Evolutionary conservation across 495 filamentous ascomycete genomes (phyloP).

Genomic region (Staphylotrichum tortipilum): DNA sequence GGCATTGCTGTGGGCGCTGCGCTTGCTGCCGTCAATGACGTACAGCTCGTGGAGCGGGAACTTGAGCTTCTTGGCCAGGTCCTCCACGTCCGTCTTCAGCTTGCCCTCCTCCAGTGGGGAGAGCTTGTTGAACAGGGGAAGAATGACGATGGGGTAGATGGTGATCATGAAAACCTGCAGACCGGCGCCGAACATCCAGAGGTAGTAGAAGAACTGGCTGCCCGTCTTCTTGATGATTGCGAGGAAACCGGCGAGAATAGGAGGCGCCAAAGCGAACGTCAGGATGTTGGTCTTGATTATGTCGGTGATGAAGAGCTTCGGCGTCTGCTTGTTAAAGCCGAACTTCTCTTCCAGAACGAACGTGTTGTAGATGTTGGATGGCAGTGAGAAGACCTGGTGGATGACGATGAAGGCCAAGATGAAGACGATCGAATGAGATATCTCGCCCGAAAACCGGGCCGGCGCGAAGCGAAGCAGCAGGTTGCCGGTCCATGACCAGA

Average conservation of each 20-base stretch:
- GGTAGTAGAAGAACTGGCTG: constrained; percentile 89
- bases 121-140: constrained; percentile 97
- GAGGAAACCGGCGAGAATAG: constrained; percentile 83
- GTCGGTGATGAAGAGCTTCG: constrained; percentile 80
- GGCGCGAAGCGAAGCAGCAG: constrained; percentile 67
- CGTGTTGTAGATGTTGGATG: constrained; percentile 79
- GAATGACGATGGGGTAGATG: constrained; percentile 87
- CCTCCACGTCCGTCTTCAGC: constrained; percentile 83
- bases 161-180: constrained; percentile 91
- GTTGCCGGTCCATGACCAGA: constrained; percentile 75
- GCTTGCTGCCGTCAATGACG: constrained; percentile 96
- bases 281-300: constrained; percentile 86
- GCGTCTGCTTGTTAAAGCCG: constrained; percentile 97
- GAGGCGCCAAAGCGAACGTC: constrained; percentile 66
- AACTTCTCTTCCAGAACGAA: constrained; percentile 96
- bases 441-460: constrained; percentile 76
- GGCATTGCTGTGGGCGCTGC: constrained; percentile 93
- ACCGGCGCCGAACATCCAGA: constrained; percentile 84
- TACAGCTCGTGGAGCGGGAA: constrained; percentile 87
- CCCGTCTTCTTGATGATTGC: constrained; percentile 87
- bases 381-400: constrained; percentile 67
- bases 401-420: constrained; percentile 77
- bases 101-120: constrained; percentile 79
- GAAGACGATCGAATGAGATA: constrained; percentile 87
- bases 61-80: constrained; percentile 69